Evolutionary conservation across 2,329 filamentous ascomycete genomes (phyloP).

Genomic region (Zasmidium angulare): DNA sequence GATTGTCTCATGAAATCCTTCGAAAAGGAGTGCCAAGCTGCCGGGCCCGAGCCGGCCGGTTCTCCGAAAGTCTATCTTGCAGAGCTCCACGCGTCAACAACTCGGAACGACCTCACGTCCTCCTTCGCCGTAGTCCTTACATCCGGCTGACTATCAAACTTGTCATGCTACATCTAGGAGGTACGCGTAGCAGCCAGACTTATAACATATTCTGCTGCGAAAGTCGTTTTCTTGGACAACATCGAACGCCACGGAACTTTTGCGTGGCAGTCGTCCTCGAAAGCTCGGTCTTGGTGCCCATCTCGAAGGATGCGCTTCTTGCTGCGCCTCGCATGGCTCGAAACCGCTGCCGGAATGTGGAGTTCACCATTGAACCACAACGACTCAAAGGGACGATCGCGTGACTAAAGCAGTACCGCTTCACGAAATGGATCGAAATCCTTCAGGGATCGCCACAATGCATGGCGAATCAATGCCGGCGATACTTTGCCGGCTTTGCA

Average conservation of each 20-base stretch:
- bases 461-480: not conserved
- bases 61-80: not conserved
- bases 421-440: not conserved
- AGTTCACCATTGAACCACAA: not conserved
- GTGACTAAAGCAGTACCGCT: not conserved
- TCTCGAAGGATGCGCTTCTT: not conserved
- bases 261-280: not conserved
- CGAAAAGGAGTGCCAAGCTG: no score
- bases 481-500: not conserved
- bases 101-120: not conserved
- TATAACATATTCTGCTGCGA: not conserved
- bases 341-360: not conserved
- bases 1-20: not conserved
- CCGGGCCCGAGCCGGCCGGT: not conserved
- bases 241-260: not conserved
- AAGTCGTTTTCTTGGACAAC: not conserved
- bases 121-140: no score
- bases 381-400: not conserved
- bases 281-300: not conserved
- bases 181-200: not conserved
- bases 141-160: not conserved
- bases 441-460: not conserved
- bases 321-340: not conserved
- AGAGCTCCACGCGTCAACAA: not conserved
- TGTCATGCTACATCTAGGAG: not conserved